These are phyloP conservation scores for Flaveria floridana DNA, from an alignment of 140 eudicot genomes.

Conservation along the genomic window DNA sequence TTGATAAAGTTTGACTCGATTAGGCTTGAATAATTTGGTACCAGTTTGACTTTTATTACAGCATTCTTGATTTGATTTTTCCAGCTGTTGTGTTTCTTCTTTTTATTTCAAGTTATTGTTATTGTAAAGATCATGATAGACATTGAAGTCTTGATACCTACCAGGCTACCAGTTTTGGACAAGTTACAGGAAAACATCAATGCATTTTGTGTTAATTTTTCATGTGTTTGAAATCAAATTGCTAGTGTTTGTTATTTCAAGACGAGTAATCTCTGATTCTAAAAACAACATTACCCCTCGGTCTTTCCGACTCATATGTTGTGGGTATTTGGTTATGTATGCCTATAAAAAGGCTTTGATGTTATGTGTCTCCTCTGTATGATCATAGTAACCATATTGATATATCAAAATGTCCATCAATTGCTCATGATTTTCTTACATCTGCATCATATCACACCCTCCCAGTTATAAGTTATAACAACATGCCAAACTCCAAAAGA, in stretches of 20 bases:
- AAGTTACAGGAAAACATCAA: not conserved
- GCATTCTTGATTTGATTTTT: slow-evolving; percentile 7
- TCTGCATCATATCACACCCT: not conserved
- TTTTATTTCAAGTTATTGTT: not conserved
- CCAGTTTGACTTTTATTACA: slow-evolving; percentile 10
- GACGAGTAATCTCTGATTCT: not conserved
- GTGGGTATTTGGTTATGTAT: too few species aligned
- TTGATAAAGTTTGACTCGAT: not conserved
- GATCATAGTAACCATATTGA: too few species aligned
- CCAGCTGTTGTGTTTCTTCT: not conserved
- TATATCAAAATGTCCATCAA: not conserved
- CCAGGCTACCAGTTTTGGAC: not conserved
- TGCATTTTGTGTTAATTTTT: not conserved
- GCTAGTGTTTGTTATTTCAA: not conserved
- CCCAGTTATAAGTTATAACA: not conserved
- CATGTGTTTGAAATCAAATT: not conserved
- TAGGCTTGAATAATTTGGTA: slow-evolving; percentile 13
- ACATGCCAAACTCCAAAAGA: not conserved
- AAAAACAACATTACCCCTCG: too few species aligned
- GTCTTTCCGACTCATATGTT: too few species aligned
- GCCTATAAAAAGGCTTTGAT: too few species aligned
- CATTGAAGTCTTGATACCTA: not conserved
- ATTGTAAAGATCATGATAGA: slow-evolving; percentile 20
- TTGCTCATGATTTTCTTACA: not conserved
- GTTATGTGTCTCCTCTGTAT: too few species aligned